phyloP scores from a whole-genome alignment of 768 basidiomycete genomes.

The Neoboletus subvelutipes region DNA sequence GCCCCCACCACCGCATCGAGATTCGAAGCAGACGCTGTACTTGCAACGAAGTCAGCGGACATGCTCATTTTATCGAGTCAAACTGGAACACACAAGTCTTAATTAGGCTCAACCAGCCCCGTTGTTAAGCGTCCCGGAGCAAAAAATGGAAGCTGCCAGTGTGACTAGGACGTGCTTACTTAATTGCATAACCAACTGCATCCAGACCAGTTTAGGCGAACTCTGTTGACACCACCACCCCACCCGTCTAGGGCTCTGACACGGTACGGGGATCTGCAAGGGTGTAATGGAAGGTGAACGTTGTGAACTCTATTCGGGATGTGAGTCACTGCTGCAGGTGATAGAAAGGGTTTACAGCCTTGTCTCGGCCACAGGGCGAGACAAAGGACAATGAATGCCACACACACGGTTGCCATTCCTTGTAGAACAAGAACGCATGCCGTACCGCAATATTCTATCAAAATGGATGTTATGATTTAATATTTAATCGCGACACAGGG shows the following conservation, averaged over 20 bases:
- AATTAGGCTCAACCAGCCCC: slow-evolving; percentile 10
- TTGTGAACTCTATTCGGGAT: slow-evolving; percentile 14
- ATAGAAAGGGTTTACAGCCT: neutral
- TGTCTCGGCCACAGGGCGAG: slow-evolving; percentile 13
- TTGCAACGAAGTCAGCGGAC: slow-evolving; percentile 23
- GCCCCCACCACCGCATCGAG: slow-evolving; percentile 14
- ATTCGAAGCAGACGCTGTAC: slow-evolving; percentile 18
- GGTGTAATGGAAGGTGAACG: slow-evolving; percentile 2
- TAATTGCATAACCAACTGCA: slow-evolving; percentile 20
- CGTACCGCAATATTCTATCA: slow-evolving; percentile 6
- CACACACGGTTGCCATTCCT: neutral
- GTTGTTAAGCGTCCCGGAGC: slow-evolving; percentile 28
- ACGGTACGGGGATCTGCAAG: slow-evolving; percentile 18
- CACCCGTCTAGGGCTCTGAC: slow-evolving; percentile 18
- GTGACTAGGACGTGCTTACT: slow-evolving; percentile 16
- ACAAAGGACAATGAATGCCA: slow-evolving; percentile 10
- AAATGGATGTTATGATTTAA: slow-evolving; percentile 7
- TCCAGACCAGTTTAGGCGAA: slow-evolving; percentile 19
- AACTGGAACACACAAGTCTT: slow-evolving; percentile 11
- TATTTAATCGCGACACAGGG: neutral
- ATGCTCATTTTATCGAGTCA: slow-evolving; percentile 5
- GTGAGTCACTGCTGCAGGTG: slow-evolving; percentile 3
- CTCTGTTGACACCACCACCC: slow-evolving; percentile 7
- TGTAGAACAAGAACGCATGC: slow-evolving; percentile 11
- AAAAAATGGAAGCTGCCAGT: slow-evolving; percentile 33